A percentile compares a stretch with the other conserved stretches of the same genome.
Evolutionary conservation across 805 yeast genomes (phyloP).

Genomic region (Kregervanrija pseudodelftensis): DNA sequence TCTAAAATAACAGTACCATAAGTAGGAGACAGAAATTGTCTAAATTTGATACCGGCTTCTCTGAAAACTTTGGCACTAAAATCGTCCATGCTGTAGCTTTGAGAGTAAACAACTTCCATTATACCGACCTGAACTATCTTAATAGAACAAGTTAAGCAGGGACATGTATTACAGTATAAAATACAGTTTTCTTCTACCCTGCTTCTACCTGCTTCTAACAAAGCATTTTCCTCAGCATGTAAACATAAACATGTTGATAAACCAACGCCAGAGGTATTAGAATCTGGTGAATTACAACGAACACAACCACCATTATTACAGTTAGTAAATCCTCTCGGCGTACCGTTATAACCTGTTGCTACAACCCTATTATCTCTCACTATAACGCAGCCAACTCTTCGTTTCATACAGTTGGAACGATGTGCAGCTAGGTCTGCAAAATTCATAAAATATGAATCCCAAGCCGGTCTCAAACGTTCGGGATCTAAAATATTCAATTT

Average conservation of each 20-base stretch:
- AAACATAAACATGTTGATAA: constrained; percentile 84
- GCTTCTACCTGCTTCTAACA: constrained; percentile 89
- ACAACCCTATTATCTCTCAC: constrained; percentile 80
- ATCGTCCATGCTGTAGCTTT: constrained; percentile 86
- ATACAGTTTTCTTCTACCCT: constrained; percentile 60
- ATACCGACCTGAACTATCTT: constrained; percentile 93
- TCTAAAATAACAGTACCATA: constrained; percentile 18
- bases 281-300: constrained; percentile 69
- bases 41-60: constrained; percentile 64
- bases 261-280: constrained; percentile 45
- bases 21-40: constrained; percentile 48
- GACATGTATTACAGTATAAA: constrained; percentile 93
- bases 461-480: constrained; percentile 72
- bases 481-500: constrained; percentile 39
- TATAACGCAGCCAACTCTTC: constrained; percentile 94
- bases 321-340: constrained; percentile 80
- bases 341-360: constrained; percentile 97
- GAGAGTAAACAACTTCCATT: constrained; percentile 86
- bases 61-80: constrained; percentile 63
- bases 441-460: constrained; percentile 96
- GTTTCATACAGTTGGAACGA: constrained; percentile 93
- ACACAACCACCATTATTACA: constrained; percentile 96
- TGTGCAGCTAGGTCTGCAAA: constrained; percentile 89
- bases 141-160: constrained; percentile 92
- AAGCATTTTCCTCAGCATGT: constrained; percentile 96